Evolutionary conservation across 2,329 filamentous ascomycete genomes (phyloP), one percentile per base, ranked within the genome.

Genomic region (Daldinia sp.): DNA sequence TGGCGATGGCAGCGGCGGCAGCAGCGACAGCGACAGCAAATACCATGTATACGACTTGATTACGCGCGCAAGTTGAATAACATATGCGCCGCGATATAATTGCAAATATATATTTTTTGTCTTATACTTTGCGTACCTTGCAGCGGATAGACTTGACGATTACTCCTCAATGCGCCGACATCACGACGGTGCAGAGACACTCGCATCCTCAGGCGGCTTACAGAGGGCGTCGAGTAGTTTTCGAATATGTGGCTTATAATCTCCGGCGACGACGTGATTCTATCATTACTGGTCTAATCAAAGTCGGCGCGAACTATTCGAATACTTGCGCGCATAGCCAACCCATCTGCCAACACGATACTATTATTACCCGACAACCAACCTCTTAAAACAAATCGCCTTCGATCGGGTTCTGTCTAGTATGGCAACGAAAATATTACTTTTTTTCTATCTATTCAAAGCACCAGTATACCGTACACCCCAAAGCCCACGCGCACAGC

Each of bases 301-400:
- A 12, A 23, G 30, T 30, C 23, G 37, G 63, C 60, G 65, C 68
- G 56, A 51, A 28, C 57, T 46, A 53, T 41, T 66, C 63, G 51
- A 66, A 60, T 56, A 60, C 46, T 56, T 59, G 60, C 6, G 65
- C 60, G 60, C 39, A 41, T 35, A 57, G 56, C 57, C 59, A 20
- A 46, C 48, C 48, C 9, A 13, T 55, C 42, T 28, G 33, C 33
- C 60, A 55, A 59, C 26, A 35, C n/a, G 20, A n/a, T 41, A 46
- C n/a, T 18, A 9, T 26, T 42, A 48, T 50, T 18, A 33, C 44
- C 39, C 64, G 30, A 35, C 26, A 55, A 7, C 50, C 30, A 53
- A 53, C 6, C 10, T 37, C 20, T 4, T 7, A 53, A 53, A 10
- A 37, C 10, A 54, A 15, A 23, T 35, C 12, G 9, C 44, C 28